Base-by-base conservation (phyloP, 176 grass and related monocot genomes). In the Coix lacrymajobi region DNA sequence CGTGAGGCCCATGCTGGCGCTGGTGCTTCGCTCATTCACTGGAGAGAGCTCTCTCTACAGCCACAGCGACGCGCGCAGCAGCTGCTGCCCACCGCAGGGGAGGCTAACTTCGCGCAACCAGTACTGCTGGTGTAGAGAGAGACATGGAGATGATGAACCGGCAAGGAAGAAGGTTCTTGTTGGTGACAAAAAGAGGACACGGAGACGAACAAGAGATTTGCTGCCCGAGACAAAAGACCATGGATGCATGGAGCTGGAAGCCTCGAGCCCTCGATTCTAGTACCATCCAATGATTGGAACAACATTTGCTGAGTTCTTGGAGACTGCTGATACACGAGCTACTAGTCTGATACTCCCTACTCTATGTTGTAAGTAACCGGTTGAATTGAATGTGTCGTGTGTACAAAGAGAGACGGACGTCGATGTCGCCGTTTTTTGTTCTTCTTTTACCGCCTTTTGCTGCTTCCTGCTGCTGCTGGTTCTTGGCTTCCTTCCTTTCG, bases 291-390 rank as follows among this genome's bases (percentile, higher is more conserved):
- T 74, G 48, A 46, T 4, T 57, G 51, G 36, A 70, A 76, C 26
- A 76, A 6, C 71, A 81, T 77, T 77, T 56, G 77, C 40, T 38
- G 43, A 25, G 79, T 86, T 86, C 83, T 83, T 83, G 66, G 46
- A 67, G 46, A 46, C 73, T 15, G 26, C 37, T 58, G 24, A 30
- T 30, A 20, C 56, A 73, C 34, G 8, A 48, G 44, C 62, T 60
- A 56, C 71, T 68, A 19, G 20, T 79, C 64, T 17, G 40, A 22
- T 60, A 60, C 56, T 60, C n/a, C 54, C 54, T 58, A 25, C 54
- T 58, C 54, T n/a, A 57, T 57, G 56, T 60, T 60, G 56, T 86
- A 90, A 31, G 19, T 83, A 78, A 51, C 79, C 37, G n/a, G 6
- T 71, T n/a, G n/a, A n/a, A n/a, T n/a, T n/a, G n/a, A n/a, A n/a